These are phyloP conservation scores for Cladosporium sp. DNA, from an alignment of 2,329 filamentous ascomycete species.

Conservation along the genomic window DNA sequence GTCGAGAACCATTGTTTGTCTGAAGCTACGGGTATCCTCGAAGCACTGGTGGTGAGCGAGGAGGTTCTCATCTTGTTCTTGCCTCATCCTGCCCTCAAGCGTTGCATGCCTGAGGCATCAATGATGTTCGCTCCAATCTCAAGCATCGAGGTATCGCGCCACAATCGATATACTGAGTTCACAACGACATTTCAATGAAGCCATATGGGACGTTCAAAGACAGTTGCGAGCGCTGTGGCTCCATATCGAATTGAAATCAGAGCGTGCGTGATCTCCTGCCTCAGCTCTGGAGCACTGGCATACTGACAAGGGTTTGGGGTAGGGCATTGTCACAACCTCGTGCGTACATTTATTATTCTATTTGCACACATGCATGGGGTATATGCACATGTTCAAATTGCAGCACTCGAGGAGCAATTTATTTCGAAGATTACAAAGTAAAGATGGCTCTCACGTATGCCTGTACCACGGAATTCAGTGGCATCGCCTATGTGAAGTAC, in stretches of 20 bases:
- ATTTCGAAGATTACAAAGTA: no score
- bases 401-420: neutral
- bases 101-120: neutral
- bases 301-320: neutral
- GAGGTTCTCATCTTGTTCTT: neutral
- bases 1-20: conserved; percentile 5
- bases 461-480: no score
- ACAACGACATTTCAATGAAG: neutral
- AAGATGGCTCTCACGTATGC: no score
- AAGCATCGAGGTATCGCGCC: neutral
- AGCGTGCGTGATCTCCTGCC: neutral
- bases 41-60: neutral
- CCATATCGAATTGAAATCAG: no score
- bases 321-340: neutral
- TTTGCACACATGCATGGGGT: no score
- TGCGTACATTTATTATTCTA: neutral
- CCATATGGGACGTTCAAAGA: neutral
- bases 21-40: neutral
- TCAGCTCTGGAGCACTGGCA: neutral
- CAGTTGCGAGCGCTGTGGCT: no score
- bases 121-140: no score
- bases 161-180: neutral
- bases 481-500: neutral
- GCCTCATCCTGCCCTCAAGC: neutral
- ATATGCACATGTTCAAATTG: neutral